Evolutionary conservation across 192 early-diverging fungal species (phyloP), one percentile per base, ranked within the genome.

Genomic region (Entomortierella parvispora): DNA sequence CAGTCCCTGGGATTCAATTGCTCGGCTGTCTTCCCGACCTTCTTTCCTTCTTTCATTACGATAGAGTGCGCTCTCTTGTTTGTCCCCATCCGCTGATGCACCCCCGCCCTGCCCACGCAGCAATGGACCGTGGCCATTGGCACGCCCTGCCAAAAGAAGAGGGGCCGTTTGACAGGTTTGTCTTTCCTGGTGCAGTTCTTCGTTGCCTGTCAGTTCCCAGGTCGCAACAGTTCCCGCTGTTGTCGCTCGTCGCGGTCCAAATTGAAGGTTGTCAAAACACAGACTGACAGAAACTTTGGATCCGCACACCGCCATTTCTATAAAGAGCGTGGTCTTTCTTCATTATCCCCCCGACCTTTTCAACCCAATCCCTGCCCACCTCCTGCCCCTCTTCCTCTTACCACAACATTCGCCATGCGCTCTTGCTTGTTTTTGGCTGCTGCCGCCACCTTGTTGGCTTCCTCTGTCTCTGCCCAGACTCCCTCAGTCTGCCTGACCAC

Each of bases 401-500:
- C 33, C 55, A n/a, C 26, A 9, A 23, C 31, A 26, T 25, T 22
- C 31, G 65, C 62, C 3, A 77, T 77, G 74, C 74, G 74, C 25
- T 58, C 66, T 34, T 58, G 65, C 17, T 37, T 77, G 10, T 29
- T 77, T 33, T 53, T 77, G 47, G 65, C 61, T 18, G 42, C 68
- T 58, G 65, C 66, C 48, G 43, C 74, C 25, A 40, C 54, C 26
- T 46, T 77, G 33, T 20, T 53, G 37, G 60, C 65, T 40, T 63
- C 74, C n/a, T 5, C 37, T 40, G 65, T 53, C 40, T 31, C 54
- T 25, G 74, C 65, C 37, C 74, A 65, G 9, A 9, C 70, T 15
- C 59, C 74, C 49, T 64, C 74, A 18, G 61, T 60, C 55, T 77
- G 74, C 60, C 58, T 77, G 65, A 37, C 60, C 26, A 68, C 65